Conservation (phyloP, 2,329 filamentous ascomycete genomes). For the Ophiostoma sp. region DNA sequence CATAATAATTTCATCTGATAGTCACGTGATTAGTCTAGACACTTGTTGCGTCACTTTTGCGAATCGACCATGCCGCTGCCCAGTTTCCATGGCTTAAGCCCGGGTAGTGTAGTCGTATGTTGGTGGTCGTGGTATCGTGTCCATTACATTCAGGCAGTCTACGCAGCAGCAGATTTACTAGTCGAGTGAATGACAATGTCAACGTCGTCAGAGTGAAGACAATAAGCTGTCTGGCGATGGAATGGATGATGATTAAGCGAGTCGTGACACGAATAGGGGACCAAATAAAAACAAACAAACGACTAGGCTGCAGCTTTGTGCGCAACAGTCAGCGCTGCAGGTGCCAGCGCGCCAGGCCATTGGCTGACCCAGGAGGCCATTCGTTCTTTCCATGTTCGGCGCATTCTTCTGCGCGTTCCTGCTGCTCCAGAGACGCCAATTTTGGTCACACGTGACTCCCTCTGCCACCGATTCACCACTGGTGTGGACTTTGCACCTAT, state of each 20-base stretch:
- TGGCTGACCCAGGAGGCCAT: not conserved
- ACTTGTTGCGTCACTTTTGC: conserved; percentile 7
- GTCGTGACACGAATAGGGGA: not conserved
- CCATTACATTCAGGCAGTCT: too few species aligned
- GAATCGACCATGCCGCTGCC: not conserved
- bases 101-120: not conserved
- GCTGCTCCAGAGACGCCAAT: not conserved
- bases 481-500: not conserved
- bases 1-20: not conserved
- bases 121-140: not conserved
- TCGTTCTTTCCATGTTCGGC: conserved; percentile 11
- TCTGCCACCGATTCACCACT: conserved; percentile 12
- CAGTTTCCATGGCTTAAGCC: not conserved
- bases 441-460: conserved; percentile 21
- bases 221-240: not conserved
- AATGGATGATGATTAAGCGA: conserved; percentile 5
- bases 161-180: too few species aligned
- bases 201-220: too few species aligned
- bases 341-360: not conserved
- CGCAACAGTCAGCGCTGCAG: not conserved
- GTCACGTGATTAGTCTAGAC: not conserved
- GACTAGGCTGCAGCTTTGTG: conserved; percentile 10
- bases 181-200: too few species aligned
- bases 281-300: conserved; percentile 2
- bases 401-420: conserved; percentile 13